phyloP scores from a whole-genome alignment of 2,329 filamentous ascomycete genomes.

The Diaporthe humulicola region DNA sequence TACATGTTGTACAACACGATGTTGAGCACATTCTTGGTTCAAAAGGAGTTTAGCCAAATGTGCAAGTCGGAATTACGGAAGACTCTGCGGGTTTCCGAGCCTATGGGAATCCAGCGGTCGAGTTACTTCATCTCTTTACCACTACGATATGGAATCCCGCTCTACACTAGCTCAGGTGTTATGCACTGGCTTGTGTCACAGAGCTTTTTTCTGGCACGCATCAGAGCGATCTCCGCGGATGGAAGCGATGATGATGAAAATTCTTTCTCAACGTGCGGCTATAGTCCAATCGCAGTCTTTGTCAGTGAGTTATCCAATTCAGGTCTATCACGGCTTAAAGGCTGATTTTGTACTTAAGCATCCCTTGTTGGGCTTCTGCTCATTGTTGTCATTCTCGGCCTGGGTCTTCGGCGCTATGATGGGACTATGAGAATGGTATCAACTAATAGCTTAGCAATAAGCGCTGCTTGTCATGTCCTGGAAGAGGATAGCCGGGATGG shows the following conservation, averaged over 20 bases:
- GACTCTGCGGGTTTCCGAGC: constrained; percentile 56
- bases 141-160: constrained; percentile 57
- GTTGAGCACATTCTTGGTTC: constrained; percentile 60
- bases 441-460: constrained; percentile 50
- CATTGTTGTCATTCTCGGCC: neutral
- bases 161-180: constrained; percentile 51
- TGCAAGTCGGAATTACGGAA: constrained; percentile 47
- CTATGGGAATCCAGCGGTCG: constrained; percentile 54
- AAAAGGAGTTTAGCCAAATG: constrained; percentile 60
- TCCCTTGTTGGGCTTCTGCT: neutral
- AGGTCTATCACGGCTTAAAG: neutral
- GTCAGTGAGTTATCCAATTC: neutral
- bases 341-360: neutral
- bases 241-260: constrained; percentile 43
- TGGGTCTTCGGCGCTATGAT: neutral
- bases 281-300: constrained; percentile 48
- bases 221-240: constrained; percentile 47
- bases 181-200: constrained; percentile 65
- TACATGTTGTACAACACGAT: constrained; percentile 60
- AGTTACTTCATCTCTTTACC: constrained; percentile 61
- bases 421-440: constrained; percentile 24
- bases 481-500: constrained; percentile 43
- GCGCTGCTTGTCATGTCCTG: constrained; percentile 47
- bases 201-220: constrained; percentile 57
- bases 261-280: constrained; percentile 49